Evolutionary conservation across 352 stramenopile genomes (phyloP).

Genomic region (Blastocystis sp.): DNA sequence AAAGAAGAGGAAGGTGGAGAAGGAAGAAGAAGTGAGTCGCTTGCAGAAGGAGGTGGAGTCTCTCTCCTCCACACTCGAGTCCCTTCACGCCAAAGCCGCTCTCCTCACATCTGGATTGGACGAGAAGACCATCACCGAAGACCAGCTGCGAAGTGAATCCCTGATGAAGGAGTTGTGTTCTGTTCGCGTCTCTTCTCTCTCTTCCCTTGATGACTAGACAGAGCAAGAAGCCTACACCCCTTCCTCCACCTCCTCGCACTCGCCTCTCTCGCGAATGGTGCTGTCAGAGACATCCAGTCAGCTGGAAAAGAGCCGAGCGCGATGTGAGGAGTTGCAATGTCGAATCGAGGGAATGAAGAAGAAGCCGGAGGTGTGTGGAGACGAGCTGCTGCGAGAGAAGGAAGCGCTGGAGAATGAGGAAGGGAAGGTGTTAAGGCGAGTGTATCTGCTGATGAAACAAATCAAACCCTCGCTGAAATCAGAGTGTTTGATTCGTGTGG

Average conservation of each 20-base stretch:
- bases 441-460: constrained; percentile 34
- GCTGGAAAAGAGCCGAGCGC: not conserved
- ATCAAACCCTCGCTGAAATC: not conserved
- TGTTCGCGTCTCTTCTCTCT: not conserved
- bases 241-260: not conserved
- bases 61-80: not conserved
- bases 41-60: not conserved
- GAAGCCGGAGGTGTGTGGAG: not conserved
- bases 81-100: not conserved
- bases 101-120: not conserved
- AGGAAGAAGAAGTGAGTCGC: not conserved
- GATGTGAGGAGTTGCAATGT: not conserved
- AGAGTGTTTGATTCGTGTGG: constrained; percentile 16
- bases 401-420: not conserved
- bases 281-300: not conserved
- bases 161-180: constrained; percentile 33
- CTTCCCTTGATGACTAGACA: not conserved
- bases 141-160: not conserved
- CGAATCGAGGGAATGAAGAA: constrained; percentile 4
- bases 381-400: not conserved
- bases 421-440: not conserved
- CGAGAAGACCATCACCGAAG: not conserved
- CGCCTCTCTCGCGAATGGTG: not conserved
- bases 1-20: constrained; percentile 20
- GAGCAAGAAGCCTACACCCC: not conserved